phyloP scores from a whole-genome alignment of 257 asterid genomes.

The Parsonsia alboflavescens region DNA sequence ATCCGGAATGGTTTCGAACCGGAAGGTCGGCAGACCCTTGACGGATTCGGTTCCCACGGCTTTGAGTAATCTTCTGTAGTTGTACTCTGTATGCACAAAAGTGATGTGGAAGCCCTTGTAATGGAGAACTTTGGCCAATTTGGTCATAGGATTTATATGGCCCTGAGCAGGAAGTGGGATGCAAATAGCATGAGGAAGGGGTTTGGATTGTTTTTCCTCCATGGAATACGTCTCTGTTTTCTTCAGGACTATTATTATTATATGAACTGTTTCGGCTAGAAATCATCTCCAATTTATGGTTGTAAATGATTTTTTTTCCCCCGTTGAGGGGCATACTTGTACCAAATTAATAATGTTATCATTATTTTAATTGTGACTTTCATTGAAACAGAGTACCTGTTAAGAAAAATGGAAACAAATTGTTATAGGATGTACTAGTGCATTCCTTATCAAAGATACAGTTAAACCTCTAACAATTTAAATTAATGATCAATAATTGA shows the following conservation, averaged over 20 bases:
- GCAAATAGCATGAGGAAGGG: conserved; percentile 24
- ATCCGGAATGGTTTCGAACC: conserved; percentile 12
- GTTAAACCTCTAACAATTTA: too few relatives aligned
- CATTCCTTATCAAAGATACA: too few relatives aligned
- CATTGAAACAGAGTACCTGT: too few relatives aligned
- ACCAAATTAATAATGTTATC: too few relatives aligned
- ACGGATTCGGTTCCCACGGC: neutral
- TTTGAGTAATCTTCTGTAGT: conserved; percentile 15
- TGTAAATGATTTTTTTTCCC: too few relatives aligned
- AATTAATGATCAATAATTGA: too few relatives aligned
- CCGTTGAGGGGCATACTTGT: too few relatives aligned
- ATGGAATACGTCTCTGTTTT: neutral
- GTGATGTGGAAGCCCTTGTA: conserved; percentile 23
- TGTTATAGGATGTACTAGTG: too few relatives aligned
- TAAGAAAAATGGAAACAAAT: too few relatives aligned
- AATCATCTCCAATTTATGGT: neutral
- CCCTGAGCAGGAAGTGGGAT: conserved; percentile 25
- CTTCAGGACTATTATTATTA: neutral
- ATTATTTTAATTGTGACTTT: too few relatives aligned
- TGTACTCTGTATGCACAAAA: conserved; percentile 23
- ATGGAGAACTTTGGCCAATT: conserved; percentile 17
- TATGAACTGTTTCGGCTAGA: neutral
- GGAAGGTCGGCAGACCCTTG: neutral
- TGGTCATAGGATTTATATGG: conserved; percentile 20
- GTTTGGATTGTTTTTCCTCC: neutral